Evolutionary conservation across 805 yeast species (phyloP).

Genomic region (Candida piceae): DNA sequence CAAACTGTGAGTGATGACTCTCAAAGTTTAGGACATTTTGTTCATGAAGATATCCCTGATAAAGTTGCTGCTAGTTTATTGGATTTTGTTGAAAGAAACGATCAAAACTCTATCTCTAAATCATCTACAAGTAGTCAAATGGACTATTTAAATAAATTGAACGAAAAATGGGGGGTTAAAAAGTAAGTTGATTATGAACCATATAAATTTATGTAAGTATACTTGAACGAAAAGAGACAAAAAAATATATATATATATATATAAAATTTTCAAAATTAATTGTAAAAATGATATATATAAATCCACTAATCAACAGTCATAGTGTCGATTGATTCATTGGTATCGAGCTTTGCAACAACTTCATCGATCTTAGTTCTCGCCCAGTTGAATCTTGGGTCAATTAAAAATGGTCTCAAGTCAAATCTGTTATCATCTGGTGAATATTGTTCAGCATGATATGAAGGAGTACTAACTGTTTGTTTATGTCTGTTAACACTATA

Average conservation of each 20-base stretch:
- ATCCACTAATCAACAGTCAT: conserved; percentile 45
- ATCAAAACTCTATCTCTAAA: conserved; percentile 34
- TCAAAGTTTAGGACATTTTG: conserved; percentile 77
- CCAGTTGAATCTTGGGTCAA: conserved; percentile 84
- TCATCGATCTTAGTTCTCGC: conserved; percentile 85
- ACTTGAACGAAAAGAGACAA: no score
- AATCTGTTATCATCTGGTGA: conserved; percentile 97
- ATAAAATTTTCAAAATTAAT: no score
- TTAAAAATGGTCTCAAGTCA: conserved; percentile 93
- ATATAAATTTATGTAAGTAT: no score
- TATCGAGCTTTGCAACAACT: conserved; percentile 55
- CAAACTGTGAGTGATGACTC: conserved; percentile 19
- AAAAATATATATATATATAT: no score
- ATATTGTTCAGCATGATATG: conserved; percentile 96
- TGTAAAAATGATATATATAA: no score
- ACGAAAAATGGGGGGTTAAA: conserved; percentile 31
- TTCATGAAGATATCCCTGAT: conserved; percentile 87
- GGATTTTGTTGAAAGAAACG: conserved; percentile 46
- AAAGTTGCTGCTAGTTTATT: conserved; percentile 54
- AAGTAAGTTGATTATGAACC: no score
- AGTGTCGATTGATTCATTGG: conserved; percentile 31
- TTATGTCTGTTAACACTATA: conserved; percentile 96
- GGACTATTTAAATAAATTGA: conserved; percentile 25
- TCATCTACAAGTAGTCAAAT: conserved; percentile 18
- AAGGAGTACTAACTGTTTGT: conserved; percentile 95